Conservation (phyloP, 2,329 filamentous ascomycete genomes). For the Arthroderma sp. region DNA sequence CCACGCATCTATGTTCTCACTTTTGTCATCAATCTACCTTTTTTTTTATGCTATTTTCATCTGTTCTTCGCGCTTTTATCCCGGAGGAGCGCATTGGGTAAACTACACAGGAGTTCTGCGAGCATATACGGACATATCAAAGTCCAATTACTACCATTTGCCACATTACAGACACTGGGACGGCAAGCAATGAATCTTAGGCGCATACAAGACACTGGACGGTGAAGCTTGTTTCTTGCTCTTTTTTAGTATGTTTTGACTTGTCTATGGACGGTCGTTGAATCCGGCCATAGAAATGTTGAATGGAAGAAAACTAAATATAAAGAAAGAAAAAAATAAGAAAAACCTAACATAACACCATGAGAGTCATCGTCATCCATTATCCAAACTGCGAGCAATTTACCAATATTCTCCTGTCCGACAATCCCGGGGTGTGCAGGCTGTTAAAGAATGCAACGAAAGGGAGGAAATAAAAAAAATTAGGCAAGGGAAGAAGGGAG, state of each 20-base stretch:
- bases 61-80: not conserved
- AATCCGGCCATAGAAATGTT: not conserved
- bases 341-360: not conserved
- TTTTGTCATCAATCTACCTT: not conserved
- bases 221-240: not conserved
- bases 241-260: not conserved
- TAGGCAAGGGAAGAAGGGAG: too few relatives aligned
- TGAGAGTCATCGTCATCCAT: not conserved
- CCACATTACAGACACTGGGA: not conserved
- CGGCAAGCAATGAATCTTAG: not conserved
- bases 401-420: not conserved
- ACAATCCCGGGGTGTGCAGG: not conserved
- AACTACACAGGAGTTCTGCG: not conserved
- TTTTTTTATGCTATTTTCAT: not conserved
- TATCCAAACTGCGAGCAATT: not conserved
- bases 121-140: not conserved
- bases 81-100: not conserved
- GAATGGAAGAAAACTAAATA: not conserved
- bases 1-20: not conserved
- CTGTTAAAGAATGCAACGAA: not conserved
- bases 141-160: not conserved
- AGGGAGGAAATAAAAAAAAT: too few relatives aligned
- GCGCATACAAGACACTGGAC: not conserved
- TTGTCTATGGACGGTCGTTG: not conserved
- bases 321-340: not conserved